Percentiles rank a stretch among this genome's conserved stretches.
phyloP scores from a whole-genome alignment of 169 alveolate genomes.

The Plasmodium gonderi region DNA sequence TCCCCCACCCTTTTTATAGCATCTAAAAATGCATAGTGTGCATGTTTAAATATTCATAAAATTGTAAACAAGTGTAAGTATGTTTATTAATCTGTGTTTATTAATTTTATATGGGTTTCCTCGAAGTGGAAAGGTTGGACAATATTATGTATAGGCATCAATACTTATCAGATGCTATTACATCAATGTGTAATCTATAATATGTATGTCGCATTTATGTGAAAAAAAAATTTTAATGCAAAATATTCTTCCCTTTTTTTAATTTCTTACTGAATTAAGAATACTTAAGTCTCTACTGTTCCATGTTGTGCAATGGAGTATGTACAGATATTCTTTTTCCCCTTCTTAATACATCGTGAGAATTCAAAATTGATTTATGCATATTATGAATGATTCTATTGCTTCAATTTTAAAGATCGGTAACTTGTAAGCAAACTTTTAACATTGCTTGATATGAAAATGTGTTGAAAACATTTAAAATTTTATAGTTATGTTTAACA shows the following conservation, averaged over 20 bases:
- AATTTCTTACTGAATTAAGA: not conserved
- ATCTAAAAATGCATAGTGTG: not conserved
- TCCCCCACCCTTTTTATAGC: not conserved
- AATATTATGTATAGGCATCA: not conserved
- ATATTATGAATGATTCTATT: not conserved
- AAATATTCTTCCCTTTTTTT: not conserved
- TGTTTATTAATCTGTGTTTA: not conserved
- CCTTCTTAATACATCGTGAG: not conserved
- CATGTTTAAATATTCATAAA: not conserved
- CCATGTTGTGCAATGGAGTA: not conserved
- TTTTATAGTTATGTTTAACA: no score
- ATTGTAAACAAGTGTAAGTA: not conserved
- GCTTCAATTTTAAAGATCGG: not conserved
- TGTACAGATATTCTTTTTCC: not conserved
- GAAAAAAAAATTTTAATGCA: not conserved
- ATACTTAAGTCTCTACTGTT: not conserved
- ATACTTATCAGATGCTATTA: not conserved
- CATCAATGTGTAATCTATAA: not conserved
- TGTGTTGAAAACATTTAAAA: no score
- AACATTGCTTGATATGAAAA: not conserved
- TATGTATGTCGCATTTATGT: not conserved
- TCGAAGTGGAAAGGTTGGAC: not conserved
- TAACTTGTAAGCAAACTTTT: not conserved
- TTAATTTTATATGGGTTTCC: not conserved
- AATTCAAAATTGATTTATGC: not conserved